These are phyloP conservation scores for Angophora floribunda DNA, from an alignment of 345 rosid genomes.

Conservation along the genomic window DNA sequence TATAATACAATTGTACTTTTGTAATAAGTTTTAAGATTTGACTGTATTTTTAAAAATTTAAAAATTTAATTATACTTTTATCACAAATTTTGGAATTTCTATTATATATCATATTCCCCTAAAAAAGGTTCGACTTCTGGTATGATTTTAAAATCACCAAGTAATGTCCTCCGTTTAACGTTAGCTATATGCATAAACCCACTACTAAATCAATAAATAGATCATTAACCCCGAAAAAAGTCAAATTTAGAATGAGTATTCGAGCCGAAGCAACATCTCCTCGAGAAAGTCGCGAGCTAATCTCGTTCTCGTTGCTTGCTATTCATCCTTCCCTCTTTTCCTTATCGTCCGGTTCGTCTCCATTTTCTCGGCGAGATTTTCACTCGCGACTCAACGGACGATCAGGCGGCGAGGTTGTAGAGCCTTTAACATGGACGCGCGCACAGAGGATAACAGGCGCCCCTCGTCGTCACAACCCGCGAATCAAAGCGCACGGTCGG, in stretches of 20 bases:
- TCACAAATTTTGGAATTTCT: too few relatives aligned
- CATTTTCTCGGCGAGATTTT: neutral
- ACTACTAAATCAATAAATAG: neutral
- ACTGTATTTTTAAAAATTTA: too few relatives aligned
- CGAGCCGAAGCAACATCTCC: neutral
- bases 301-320: neutral
- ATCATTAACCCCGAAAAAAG: neutral
- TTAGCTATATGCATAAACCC: neutral
- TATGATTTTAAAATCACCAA: too few relatives aligned
- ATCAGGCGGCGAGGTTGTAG: neutral
- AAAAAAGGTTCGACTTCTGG: neutral
- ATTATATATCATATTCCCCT: too few relatives aligned
- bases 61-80: too few relatives aligned
- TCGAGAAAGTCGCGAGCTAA: neutral
- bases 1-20: too few relatives aligned
- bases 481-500: neutral
- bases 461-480: neutral
- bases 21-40: too few relatives aligned
- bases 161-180: neutral
- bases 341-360: neutral
- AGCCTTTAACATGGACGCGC: neutral
- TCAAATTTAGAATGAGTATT: neutral
- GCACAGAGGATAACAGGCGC: neutral
- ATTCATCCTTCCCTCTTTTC: neutral
- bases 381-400: neutral